A percentile compares a stretch with the other conserved stretches of the same genome.
These are phyloP conservation scores for Vigna mungo DNA, from an alignment of 306 rosid genomes.

Conservation along the genomic window DNA sequence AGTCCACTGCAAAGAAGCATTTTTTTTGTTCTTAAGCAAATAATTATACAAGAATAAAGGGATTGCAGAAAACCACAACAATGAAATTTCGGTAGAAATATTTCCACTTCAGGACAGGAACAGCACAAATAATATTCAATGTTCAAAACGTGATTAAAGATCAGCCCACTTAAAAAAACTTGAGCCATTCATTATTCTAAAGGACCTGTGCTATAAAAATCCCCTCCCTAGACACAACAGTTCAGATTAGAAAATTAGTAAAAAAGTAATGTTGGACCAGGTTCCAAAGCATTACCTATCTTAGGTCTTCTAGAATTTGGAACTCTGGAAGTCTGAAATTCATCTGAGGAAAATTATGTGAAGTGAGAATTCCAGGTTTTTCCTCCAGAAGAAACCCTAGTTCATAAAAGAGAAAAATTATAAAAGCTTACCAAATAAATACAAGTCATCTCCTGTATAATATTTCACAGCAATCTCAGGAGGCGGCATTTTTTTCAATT, in stretches of 20 bases:
- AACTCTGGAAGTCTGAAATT: slow-evolving; percentile 89
- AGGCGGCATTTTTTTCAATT: slow-evolving; percentile 82
- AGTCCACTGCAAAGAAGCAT: slow-evolving; percentile 5
- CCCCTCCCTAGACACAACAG: slow-evolving; percentile 22
- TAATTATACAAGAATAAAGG: not conserved
- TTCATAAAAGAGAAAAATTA: slow-evolving; percentile 25
- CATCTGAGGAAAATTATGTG: slow-evolving; percentile 63
- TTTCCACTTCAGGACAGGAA: not conserved
- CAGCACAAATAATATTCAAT: not conserved
- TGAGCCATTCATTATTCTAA: not conserved
- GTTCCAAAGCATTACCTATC: slow-evolving; percentile 67
- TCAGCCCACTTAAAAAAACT: not conserved
- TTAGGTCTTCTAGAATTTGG: slow-evolving; percentile 93
- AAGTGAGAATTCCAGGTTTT: slow-evolving; percentile 45
- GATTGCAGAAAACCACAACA: not conserved
- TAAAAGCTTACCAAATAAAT: slow-evolving; percentile 78
- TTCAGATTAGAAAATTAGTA: slow-evolving; percentile 17
- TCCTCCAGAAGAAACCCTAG: slow-evolving; percentile 17
- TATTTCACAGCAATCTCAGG: slow-evolving; percentile 93
- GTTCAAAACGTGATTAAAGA: not conserved
- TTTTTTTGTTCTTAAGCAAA: slow-evolving; percentile 4
- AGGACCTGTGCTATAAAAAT: not conserved
- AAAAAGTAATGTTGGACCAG: slow-evolving; percentile 18
- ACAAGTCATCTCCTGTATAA: slow-evolving; percentile 87
- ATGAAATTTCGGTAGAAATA: not conserved